A percentile compares a stretch with the other conserved stretches of the same genome.
phyloP scores from a whole-genome alignment of 2,329 filamentous ascomycete species.

The Piedraia hortae region DNA sequence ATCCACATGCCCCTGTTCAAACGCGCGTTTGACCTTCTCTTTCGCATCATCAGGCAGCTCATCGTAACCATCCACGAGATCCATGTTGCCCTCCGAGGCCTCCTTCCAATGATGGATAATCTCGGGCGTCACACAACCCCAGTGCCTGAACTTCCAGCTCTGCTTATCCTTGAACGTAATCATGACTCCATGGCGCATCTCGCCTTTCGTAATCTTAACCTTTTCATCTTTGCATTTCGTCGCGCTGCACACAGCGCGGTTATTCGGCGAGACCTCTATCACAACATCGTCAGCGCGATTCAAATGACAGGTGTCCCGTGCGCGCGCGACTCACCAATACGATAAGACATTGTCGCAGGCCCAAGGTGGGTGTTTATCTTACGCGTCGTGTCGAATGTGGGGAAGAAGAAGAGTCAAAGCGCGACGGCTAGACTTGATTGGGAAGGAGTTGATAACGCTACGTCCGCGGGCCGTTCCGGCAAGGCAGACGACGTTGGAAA shows the following conservation, averaged over 20 bases:
- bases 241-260: slow-evolving; percentile 48
- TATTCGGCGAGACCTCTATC: slow-evolving; percentile 42
- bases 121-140: slow-evolving; percentile 69
- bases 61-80: slow-evolving; percentile 54
- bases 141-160: slow-evolving; percentile 59
- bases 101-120: slow-evolving; percentile 40
- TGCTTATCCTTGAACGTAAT: slow-evolving; percentile 33
- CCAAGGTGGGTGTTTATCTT: background rate
- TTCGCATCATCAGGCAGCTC: slow-evolving; percentile 41
- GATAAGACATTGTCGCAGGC: slow-evolving; percentile 6
- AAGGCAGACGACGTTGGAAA: too few species aligned
- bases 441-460: too few species aligned
- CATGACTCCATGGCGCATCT: slow-evolving; percentile 50
- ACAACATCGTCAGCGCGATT: slow-evolving; percentile 1
- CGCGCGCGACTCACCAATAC: slow-evolving; percentile 5
- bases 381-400: too few species aligned
- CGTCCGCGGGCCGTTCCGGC: too few species aligned
- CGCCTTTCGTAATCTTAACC: slow-evolving; percentile 51
- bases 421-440: too few species aligned
- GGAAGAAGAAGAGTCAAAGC: too few species aligned
- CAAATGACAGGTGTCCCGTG: background rate
- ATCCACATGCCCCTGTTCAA: slow-evolving; percentile 55
- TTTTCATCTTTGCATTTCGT: slow-evolving; percentile 40
- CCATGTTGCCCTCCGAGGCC: slow-evolving; percentile 28
- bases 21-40: slow-evolving; percentile 43